These are phyloP conservation scores for Acmispon strigosus DNA, from an alignment of 306 rosid genomes.

Conservation along the genomic window DNA sequence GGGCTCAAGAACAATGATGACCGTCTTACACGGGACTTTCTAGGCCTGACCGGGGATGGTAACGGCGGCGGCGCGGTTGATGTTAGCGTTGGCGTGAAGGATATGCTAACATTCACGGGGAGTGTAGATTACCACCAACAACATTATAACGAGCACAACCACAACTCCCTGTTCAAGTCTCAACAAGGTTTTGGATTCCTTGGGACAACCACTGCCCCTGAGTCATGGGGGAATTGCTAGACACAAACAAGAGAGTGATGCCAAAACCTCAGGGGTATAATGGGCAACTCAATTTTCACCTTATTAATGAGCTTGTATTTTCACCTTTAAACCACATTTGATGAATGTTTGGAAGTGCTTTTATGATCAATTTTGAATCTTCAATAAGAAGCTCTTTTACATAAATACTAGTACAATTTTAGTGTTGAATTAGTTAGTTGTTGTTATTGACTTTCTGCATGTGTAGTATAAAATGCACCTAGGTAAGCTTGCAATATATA, in stretches of 20 bases:
- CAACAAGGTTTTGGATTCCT: conserved; percentile 61
- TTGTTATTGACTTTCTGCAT: too few relatives aligned
- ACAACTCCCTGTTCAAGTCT: conserved; percentile 34
- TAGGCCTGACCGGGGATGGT: conserved; percentile 45
- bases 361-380: too few relatives aligned
- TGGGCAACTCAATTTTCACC: not conserved
- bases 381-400: too few relatives aligned
- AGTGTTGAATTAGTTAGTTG: too few relatives aligned
- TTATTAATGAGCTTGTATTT: not conserved
- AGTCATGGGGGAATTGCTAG: conserved; percentile 50
- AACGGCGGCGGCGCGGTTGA: conserved; percentile 14
- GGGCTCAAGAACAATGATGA: conserved; percentile 35
- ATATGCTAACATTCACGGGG: conserved; percentile 59
- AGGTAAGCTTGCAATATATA: not conserved
- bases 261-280: conserved; percentile 9
- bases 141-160: conserved; percentile 25
- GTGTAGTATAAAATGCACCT: not conserved
- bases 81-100: conserved; percentile 40
- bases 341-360: too few relatives aligned
- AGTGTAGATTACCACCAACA: conserved; percentile 34
- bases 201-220: conserved; percentile 47
- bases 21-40: conserved; percentile 75
- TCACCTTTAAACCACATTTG: too few relatives aligned
- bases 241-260: not conserved
- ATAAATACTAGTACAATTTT: too few relatives aligned